These are phyloP conservation scores for Ogataea chonburiensis DNA, from an alignment of 805 yeast species.

Conservation along the genomic window DNA sequence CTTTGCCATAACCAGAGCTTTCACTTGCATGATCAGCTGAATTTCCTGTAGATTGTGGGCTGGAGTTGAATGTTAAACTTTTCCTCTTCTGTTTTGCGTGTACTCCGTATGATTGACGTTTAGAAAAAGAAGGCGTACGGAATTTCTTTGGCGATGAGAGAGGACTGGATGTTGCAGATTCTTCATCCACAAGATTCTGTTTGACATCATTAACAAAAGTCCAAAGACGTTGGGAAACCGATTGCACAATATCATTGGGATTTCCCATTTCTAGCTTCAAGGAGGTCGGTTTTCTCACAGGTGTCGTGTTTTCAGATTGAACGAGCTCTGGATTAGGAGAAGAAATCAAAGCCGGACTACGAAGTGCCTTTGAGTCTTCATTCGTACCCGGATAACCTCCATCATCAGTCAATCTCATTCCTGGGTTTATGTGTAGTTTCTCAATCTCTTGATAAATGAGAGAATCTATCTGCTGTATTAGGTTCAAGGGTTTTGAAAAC, in stretches of 20 bases:
- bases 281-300: not conserved
- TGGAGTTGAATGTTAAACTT: not conserved
- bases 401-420: conserved; percentile 8
- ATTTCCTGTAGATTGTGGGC: too few species aligned
- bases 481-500: conserved; percentile 53
- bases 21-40: too few species aligned
- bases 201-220: conserved; percentile 51
- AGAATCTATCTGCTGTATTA: conserved; percentile 67
- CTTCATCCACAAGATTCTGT: conserved; percentile 27
- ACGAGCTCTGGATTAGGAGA: not conserved
- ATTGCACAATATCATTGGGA: conserved; percentile 34
- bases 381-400: too few species aligned
- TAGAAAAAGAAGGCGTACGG: conserved; percentile 32
- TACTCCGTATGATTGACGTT: conserved; percentile 30
- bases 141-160: conserved; percentile 17
- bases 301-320: not conserved
- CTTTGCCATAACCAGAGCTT: too few species aligned
- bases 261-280: not conserved
- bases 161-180: conserved; percentile 8
- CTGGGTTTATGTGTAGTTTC: conserved; percentile 35
- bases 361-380: too few species aligned
- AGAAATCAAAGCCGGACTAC: too few species aligned
- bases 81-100: conserved; percentile 22
- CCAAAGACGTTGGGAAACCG: conserved; percentile 46
- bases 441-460: conserved; percentile 66